phyloP scores from a whole-genome alignment of 2,329 filamentous ascomycete species.

The Diaporthe humulicola region DNA sequence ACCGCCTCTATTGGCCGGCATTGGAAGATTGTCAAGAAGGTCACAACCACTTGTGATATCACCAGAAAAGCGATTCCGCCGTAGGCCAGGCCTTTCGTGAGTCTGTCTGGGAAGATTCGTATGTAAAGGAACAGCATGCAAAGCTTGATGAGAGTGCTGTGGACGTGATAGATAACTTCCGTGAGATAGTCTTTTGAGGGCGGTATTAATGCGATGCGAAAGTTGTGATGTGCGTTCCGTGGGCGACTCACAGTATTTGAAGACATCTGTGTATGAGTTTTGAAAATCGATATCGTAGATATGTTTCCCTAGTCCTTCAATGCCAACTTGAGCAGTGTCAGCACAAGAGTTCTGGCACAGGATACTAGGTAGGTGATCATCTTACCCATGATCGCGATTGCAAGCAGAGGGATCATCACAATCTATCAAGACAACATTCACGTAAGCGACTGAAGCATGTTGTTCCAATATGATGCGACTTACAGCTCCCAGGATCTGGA shows the following conservation, averaged over 20 bases:
- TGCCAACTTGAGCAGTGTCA: conserved; percentile 3
- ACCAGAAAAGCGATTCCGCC: conserved; percentile 8
- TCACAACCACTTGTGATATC: conserved; percentile 19
- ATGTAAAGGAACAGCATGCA: conserved; percentile 24
- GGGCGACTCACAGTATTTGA: conserved; percentile 6
- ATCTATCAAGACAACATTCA: neutral
- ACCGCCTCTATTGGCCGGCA: neutral
- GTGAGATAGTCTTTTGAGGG: conserved; percentile 2
- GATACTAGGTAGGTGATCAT: no score
- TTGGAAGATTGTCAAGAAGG: conserved; percentile 16
- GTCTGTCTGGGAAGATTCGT: conserved; percentile 6
- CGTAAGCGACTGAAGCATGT: neutral
- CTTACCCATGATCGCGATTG: neutral
- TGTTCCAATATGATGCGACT: neutral
- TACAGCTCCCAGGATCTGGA: conserved; percentile 19
- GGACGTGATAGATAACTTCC: conserved; percentile 13
- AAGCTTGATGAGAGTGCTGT: conserved; percentile 25
- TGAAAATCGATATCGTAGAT: conserved; percentile 7
- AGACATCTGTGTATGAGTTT: neutral
- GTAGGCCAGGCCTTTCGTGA: conserved; percentile 1
- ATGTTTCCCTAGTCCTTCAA: conserved; percentile 2
- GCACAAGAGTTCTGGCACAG: neutral
- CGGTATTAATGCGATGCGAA: neutral
- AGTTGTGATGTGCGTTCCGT: neutral
- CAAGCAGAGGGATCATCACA: conserved; percentile 17